Evolutionary conservation across 441 rosid species (phyloP).

Genomic region (Rhodomyrtus psidioides): DNA sequence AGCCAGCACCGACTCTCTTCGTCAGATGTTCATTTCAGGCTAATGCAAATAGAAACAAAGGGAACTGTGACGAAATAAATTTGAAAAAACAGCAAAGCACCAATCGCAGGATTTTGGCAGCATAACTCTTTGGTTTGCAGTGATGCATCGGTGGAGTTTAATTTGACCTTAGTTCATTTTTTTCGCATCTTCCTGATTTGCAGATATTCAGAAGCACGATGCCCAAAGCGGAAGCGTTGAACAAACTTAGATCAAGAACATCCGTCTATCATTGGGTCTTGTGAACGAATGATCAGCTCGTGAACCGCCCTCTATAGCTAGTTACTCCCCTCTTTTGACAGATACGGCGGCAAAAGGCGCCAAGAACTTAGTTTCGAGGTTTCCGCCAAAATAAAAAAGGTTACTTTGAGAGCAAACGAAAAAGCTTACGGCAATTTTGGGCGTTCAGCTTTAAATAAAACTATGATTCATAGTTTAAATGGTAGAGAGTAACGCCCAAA

Average conservation of each 20-base stretch:
- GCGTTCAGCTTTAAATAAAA: not conserved
- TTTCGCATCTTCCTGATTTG: not conserved
- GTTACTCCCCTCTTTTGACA: not conserved
- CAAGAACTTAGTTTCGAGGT: not conserved
- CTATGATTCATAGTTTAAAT: not conserved
- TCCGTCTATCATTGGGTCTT: not conserved
- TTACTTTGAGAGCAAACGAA: not conserved
- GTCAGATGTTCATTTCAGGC: too few relatives aligned
- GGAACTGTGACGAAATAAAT: too few relatives aligned
- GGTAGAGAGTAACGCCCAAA: not conserved
- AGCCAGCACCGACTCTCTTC: too few relatives aligned
- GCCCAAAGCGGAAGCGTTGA: not conserved
- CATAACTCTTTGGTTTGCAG: not conserved
- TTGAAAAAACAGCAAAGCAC: too few relatives aligned
- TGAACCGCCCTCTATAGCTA: not conserved
- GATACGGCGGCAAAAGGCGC: not conserved
- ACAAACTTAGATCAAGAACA: not conserved
- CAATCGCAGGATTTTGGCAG: not conserved
- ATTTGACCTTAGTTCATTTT: not conserved
- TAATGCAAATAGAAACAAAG: too few relatives aligned
- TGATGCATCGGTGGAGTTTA: not conserved
- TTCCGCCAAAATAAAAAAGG: not conserved
- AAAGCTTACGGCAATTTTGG: not conserved
- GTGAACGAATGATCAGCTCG: not conserved
- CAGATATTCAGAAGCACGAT: not conserved